Evolutionary conservation across 169 alveolate genomes (phyloP), one percentile per base, ranked within the genome.

Genomic region (Theileria orientalis): DNA sequence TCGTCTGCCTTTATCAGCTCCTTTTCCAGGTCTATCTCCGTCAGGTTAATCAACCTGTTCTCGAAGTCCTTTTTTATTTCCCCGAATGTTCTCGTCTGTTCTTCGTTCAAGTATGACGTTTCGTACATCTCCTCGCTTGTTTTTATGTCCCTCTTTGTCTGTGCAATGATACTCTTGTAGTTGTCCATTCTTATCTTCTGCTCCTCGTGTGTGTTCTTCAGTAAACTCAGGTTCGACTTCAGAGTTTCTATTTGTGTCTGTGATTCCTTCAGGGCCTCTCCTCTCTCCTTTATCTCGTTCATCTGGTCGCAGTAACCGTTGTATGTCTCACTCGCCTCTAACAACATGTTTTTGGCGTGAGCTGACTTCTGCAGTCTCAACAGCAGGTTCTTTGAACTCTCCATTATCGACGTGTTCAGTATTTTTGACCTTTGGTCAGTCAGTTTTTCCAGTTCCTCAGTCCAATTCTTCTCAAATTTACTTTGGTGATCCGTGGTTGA

Each of bases 1-100:
- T 78, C 71, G 25, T 86, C 90, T 6, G 87, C 88, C 30, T 75
- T 63, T 16, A 74, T 80, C 13, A 77, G 66, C 57, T 86, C 90
- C 9, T 76, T 67, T 41, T 86, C 85, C 14, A 83, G 77, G 16
- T 83, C 84, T 8, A 74, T 57, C 11, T 83, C 73, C 33, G 76
- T 35, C 59, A 87, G 69, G 29, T 66, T 44, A 41, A 69, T 67
- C 41, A 87, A 30, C 35, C 64, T 44, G 19, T 40, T 63, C 0
- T 75, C 59, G 59, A 67, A 75, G 32, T 71, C 78, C 33, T 78
- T 59, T 13, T 66, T 44, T 16, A 87, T 64, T 37, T 56, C 32
- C 44, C 33, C 23, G 1, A 37, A 37, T 7, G 19, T 41, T 25
- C 23, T 41, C 0, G 54, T 37, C 3, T 1, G 1, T 33, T 59